Percentiles rank a stretch among this genome's conserved stretches.
These are phyloP conservation scores for Stevia rebaudiana DNA, from an alignment of 140 eudicot genomes.

Conservation along the genomic window DNA sequence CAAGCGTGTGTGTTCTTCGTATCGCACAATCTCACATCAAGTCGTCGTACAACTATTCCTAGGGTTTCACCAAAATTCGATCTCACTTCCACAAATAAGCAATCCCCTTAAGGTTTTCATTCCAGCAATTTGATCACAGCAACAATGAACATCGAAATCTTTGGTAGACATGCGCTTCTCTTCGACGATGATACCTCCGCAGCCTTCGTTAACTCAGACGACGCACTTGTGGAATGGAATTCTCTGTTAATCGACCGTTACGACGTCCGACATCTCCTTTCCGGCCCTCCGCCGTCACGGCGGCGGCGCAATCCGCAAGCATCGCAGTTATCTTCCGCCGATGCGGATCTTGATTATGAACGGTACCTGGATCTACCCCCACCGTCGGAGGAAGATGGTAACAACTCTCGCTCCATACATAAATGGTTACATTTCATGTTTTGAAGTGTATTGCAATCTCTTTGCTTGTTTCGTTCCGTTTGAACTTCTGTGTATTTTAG, in stretches of 20 bases:
- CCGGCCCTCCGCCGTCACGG: slow-evolving; percentile 72
- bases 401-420: background rate
- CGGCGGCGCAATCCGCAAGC: slow-evolving; percentile 39
- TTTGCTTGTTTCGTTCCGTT: background rate
- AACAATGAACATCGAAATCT: slow-evolving; percentile 62
- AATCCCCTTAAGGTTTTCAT: background rate
- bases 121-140: background rate
- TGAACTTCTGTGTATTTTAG: background rate
- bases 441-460: background rate
- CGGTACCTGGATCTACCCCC: slow-evolving; percentile 72
- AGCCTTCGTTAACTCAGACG: slow-evolving; percentile 75
- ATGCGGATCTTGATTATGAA: slow-evolving; percentile 59
- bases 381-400: slow-evolving; percentile 57
- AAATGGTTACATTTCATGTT: slow-evolving; percentile 7
- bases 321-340: slow-evolving; percentile 32
- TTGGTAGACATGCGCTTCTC: slow-evolving; percentile 77
- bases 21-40: background rate
- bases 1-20: background rate
- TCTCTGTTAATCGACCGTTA: slow-evolving; percentile 85
- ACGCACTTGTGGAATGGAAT: slow-evolving; percentile 92
- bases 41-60: slow-evolving; percentile 17
- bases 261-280: slow-evolving; percentile 97
- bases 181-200: slow-evolving; percentile 88
- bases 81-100: background rate
- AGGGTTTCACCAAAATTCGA: slow-evolving; percentile 29